Evolutionary conservation across 208 protist species (phyloP).

Genomic region (Trichomonas vaginalis): DNA sequence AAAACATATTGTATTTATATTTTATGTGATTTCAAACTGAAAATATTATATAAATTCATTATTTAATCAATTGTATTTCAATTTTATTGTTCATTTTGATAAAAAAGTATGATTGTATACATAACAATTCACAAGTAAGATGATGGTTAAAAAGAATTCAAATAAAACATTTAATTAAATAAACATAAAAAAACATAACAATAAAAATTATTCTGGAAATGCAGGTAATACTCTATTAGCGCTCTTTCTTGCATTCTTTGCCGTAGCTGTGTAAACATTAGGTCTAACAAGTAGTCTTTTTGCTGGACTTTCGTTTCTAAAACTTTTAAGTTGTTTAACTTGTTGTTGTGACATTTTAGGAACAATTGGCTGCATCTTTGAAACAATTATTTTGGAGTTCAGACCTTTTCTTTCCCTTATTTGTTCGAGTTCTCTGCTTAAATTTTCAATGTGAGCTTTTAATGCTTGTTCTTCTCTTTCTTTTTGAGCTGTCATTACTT

Average conservation of each 20-base stretch:
- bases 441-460: background rate
- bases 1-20: too few relatives aligned
- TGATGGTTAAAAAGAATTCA: too few relatives aligned
- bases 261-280: background rate
- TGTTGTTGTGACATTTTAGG: background rate
- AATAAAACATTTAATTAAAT: too few relatives aligned
- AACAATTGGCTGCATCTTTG: background rate
- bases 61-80: too few relatives aligned
- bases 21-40: too few relatives aligned
- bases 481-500: background rate
- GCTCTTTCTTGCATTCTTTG: background rate
- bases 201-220: background rate
- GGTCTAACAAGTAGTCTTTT: background rate
- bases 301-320: background rate
- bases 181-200: too few relatives aligned
- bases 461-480: background rate
- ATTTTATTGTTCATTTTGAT: too few relatives aligned
- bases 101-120: too few relatives aligned
- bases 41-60: too few relatives aligned
- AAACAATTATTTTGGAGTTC: background rate
- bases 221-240: background rate
- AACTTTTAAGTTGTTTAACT: background rate
- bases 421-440: background rate
- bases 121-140: too few relatives aligned
- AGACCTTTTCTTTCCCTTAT: background rate